These are phyloP conservation scores for Xerocomus potaroensis DNA, from an alignment of 768 basidiomycete genomes.

Conservation along the genomic window DNA sequence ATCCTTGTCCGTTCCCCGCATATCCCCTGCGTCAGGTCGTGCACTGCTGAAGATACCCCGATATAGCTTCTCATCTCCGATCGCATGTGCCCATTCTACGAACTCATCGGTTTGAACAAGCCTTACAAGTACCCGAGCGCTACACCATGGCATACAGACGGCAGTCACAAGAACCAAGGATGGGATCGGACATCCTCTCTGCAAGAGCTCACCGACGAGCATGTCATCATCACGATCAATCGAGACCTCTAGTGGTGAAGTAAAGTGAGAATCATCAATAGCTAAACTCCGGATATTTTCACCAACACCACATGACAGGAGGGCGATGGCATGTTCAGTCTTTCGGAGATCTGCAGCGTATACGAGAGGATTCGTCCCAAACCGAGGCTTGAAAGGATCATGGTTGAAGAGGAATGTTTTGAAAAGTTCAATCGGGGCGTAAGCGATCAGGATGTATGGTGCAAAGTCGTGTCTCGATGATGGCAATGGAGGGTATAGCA, in stretches of 20 bases:
- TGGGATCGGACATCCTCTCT: background rate
- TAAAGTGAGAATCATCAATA: background rate
- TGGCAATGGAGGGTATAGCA: no score
- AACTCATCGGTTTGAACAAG: background rate
- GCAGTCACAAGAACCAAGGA: background rate
- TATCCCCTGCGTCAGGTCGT: background rate
- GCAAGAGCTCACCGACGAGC: background rate
- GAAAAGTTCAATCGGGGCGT: no score
- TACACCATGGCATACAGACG: constrained; percentile 2
- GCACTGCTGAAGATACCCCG: background rate
- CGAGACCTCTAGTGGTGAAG: background rate
- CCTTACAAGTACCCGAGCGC: background rate
- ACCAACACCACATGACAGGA: background rate
- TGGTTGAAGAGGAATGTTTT: no score
- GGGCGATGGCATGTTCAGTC: background rate
- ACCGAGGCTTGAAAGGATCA: no score
- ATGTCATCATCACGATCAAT: background rate
- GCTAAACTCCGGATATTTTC: background rate
- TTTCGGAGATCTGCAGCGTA: constrained; percentile 3
- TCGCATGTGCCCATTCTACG: background rate
- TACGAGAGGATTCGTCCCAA: no score
- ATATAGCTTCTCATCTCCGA: no score
- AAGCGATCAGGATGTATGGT: no score
- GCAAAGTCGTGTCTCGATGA: no score
- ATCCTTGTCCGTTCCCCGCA: background rate